Base-by-base conservation (phyloP, 371 early-diverging fungal species). In the Nematocida sp. region DNA sequence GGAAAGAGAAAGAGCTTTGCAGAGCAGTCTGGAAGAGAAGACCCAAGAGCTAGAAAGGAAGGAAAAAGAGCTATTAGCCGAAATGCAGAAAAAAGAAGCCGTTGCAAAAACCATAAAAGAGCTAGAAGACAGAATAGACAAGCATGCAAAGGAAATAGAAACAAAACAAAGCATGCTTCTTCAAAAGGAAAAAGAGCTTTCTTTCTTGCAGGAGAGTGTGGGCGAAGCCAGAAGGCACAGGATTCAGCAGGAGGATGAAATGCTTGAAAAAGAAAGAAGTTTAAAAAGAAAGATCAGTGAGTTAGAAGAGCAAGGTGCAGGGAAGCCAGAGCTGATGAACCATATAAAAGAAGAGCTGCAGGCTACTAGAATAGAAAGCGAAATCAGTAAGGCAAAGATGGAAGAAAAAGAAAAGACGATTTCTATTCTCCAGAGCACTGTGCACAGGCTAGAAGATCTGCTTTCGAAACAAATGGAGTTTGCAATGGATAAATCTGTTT, bases 391-490 rank as follows among this genome's bases (percentile, higher is more conserved):
- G 31, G 74, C 58, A 19, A 70, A 70, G 34, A 60, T 46, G 1
- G 60, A 70, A 52, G 74, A 70, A 34, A 70, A 70, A 34, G 40
- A 60, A 27, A 70, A 70, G 36, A 70, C 74, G 31, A 70, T 70
- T 19, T 58, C 31, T 19, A 70, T 70, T 38, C 62, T 70, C 29
- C 74, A 70, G 51, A 43, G 50, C 46, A 70, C 74, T 13, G 60
- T 70, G 5, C 46, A 46, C 15, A 32, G 58, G n/a, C 52, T 70
- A 1, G 74, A 70, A 34, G 27, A 43, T 21, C 29, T 70, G 11
- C 56, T 70, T 50, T 34, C 74, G 11, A 43, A 43, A 29, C 74
- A 70, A 37, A 57, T 67, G 56, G 41, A 56, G 40, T 67, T 13
- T 41, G 43, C 13, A n/a, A 41, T 41, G 43, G n/a, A n/a, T n/a